Conservation (phyloP, 176 grass and related monocot genomes). For the Carex pumila region DNA sequence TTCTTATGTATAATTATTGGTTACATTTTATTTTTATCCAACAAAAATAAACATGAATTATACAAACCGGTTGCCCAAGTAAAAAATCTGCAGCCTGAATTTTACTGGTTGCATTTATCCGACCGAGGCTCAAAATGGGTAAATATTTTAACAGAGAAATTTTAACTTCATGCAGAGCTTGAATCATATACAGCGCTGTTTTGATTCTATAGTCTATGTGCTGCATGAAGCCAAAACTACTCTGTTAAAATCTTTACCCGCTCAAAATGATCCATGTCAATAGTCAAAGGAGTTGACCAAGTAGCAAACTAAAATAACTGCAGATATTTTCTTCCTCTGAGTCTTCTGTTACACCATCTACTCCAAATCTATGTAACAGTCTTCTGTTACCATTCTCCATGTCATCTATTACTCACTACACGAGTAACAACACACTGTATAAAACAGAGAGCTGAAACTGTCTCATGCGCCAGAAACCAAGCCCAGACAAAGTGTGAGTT, state of each 20-base stretch:
- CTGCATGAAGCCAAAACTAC: too few relatives aligned
- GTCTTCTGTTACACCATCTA: not conserved
- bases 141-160: too few relatives aligned
- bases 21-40: too few relatives aligned
- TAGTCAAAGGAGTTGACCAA: not conserved
- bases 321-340: not conserved
- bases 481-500: conserved; percentile 35
- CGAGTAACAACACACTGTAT: not conserved
- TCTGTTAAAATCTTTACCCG: too few relatives aligned
- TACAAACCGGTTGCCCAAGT: not conserved
- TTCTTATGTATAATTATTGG: too few relatives aligned
- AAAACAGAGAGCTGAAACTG: not conserved
- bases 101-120: not conserved
- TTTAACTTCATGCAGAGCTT: too few relatives aligned
- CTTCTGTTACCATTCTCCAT: not conserved
- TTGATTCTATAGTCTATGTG: too few relatives aligned
- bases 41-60: too few relatives aligned
- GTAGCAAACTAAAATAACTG: too few relatives aligned
- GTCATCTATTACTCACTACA: not conserved
- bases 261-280: not conserved
- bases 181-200: too few relatives aligned
- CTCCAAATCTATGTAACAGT: not conserved
- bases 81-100: not conserved
- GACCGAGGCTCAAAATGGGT: too few relatives aligned
- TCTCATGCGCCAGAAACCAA: conserved; percentile 1